Evolutionary conservation across 345 rosid species (phyloP), one percentile per base, ranked within the genome.

Genomic region (Trapa bicornis): DNA sequence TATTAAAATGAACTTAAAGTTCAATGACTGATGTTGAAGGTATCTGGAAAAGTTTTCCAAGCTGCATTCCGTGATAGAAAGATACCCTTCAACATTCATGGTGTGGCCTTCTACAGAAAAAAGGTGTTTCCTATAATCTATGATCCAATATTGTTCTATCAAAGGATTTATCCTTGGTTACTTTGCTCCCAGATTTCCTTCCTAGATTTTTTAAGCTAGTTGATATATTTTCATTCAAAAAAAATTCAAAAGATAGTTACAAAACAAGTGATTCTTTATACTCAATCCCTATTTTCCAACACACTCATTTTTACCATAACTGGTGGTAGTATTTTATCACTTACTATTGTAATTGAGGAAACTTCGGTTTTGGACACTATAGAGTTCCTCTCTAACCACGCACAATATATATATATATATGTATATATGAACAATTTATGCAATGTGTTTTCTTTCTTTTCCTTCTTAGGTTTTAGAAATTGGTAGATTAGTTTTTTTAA

Each of bases 61-160:
- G 78, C 73, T 62, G 84, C 86, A 41, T 87, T 89, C 70, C 96
- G 96, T 17, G 85, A 86, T 70, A 86, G 98, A 76, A 92, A 85
- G 73, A 84, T 92, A 80, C 98, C 98, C 54, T 92, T 92, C 75
- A 92, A 92, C 47, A 70, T 83, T 79, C 98, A 92, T 72, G 96
- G 96, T 65, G 96, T 89, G 45, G 96, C 96, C 71, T 86, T 89
- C 75, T 92, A 92, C 73, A 83, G 98, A 81, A 92, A 89, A 83
- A 89, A 92, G 98, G 98, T 74, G 48, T 33, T 32, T 33, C 15
- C 17, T 47, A 39, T 61, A 42, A 61, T 16, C 52, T 58, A 5
- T 8, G 15, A 16, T 2, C 14, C 10, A 29, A 16, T 45, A 33
- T 33, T 57, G 0, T 47, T 13, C 33, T 29, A 14, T 56, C 53